phyloP scores from a whole-genome alignment of 2,329 filamentous ascomycete species.

The Botrytis paeoniae region DNA sequence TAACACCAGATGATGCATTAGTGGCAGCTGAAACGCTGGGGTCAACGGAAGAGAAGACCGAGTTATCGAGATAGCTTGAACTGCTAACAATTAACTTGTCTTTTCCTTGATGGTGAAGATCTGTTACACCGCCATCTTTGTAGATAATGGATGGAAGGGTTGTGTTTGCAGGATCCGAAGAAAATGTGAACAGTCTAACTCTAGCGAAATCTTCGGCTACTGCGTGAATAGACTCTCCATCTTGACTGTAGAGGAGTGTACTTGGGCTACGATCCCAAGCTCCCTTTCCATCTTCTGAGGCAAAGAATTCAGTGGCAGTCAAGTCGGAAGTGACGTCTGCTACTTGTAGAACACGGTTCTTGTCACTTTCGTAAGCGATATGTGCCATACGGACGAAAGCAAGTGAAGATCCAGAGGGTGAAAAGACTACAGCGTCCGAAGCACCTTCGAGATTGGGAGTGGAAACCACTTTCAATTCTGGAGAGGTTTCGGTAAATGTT shows the following conservation, averaged over 20 bases:
- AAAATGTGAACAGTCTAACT: slow-evolving; percentile 47
- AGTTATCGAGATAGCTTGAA: slow-evolving; percentile 67
- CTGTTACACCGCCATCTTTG: slow-evolving; percentile 39
- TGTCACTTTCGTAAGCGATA: slow-evolving; percentile 76
- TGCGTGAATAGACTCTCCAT: slow-evolving; percentile 63
- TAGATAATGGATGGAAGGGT: slow-evolving; percentile 17
- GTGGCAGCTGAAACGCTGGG: slow-evolving; percentile 19
- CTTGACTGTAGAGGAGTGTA: slow-evolving; percentile 37
- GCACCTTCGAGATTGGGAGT: slow-evolving; percentile 31
- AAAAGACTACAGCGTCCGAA: slow-evolving; percentile 56
- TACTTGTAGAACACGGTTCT: slow-evolving; percentile 62
- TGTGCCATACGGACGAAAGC: slow-evolving; percentile 76
- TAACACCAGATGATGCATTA: slow-evolving; percentile 27
- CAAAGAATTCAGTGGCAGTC: slow-evolving; percentile 57
- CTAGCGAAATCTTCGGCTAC: slow-evolving; percentile 66
- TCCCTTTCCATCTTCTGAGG: slow-evolving; percentile 56
- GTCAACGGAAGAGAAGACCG: slow-evolving; percentile 55
- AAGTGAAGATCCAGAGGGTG: slow-evolving; percentile 63
- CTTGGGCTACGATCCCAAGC: slow-evolving; percentile 57
- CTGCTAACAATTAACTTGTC: slow-evolving; percentile 54
- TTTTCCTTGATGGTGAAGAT: slow-evolving; percentile 24
- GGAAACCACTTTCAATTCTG: slow-evolving; percentile 21
- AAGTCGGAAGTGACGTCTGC: slow-evolving; percentile 54
- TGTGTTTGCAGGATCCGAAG: slow-evolving; percentile 10
- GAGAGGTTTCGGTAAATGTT: slow-evolving; percentile 26